These are phyloP conservation scores for Comarum palustre DNA, from an alignment of 306 rosid species.

Conservation along the genomic window DNA sequence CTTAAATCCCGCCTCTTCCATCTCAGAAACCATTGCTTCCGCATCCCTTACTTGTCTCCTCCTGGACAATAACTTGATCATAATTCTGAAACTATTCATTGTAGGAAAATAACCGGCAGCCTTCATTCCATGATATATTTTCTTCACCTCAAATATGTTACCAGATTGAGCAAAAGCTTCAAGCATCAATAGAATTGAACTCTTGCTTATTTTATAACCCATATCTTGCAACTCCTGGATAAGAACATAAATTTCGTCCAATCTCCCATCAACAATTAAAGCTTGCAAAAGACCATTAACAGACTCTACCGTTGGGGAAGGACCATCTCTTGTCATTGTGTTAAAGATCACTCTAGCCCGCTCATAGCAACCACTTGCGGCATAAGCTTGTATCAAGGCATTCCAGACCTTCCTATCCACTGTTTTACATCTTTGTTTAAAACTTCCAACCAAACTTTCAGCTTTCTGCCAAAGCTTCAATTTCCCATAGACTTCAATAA, in stretches of 20 bases:
- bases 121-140: slow-evolving; percentile 90
- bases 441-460: slow-evolving; percentile 80
- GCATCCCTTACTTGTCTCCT: slow-evolving; percentile 71
- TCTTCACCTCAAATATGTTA: slow-evolving; percentile 81
- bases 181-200: slow-evolving; percentile 80
- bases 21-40: slow-evolving; percentile 72
- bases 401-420: slow-evolving; percentile 87
- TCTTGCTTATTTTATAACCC: slow-evolving; percentile 83
- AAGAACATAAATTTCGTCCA: slow-evolving; percentile 78
- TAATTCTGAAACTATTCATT: slow-evolving; percentile 75
- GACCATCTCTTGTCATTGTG: slow-evolving; percentile 92
- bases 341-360: slow-evolving; percentile 90
- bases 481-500: slow-evolving; percentile 75
- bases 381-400: slow-evolving; percentile 83
- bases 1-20: slow-evolving; percentile 81
- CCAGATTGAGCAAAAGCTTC: slow-evolving; percentile 84
- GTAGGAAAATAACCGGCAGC: slow-evolving; percentile 92
- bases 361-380: slow-evolving; percentile 79
- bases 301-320: slow-evolving; percentile 77
- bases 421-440: slow-evolving; percentile 46
- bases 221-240: slow-evolving; percentile 92
- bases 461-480: slow-evolving; percentile 83
- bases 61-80: slow-evolving; percentile 67
- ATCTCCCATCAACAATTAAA: slow-evolving; percentile 68
- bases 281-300: slow-evolving; percentile 80